phyloP scores from a whole-genome alignment of 768 basidiomycete genomes.

The Clavaria fumosa region DNA sequence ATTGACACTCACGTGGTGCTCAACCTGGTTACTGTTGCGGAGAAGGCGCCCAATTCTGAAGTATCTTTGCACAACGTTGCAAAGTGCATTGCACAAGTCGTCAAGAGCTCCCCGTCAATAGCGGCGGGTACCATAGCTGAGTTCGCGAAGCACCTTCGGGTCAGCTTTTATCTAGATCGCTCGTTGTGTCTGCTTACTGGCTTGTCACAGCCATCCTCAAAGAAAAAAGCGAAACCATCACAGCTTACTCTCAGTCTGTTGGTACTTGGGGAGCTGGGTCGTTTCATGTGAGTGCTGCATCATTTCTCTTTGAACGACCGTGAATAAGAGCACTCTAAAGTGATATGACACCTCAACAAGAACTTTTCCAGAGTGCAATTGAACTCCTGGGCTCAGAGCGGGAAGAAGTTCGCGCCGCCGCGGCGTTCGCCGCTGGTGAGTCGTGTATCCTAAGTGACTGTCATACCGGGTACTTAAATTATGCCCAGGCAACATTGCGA shows the following conservation, averaged over 20 bases:
- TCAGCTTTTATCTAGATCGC: constrained; percentile 15
- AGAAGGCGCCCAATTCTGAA: constrained; percentile 47
- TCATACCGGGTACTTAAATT: not conserved
- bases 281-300: constrained; percentile 62
- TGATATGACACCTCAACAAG: constrained; percentile 70
- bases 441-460: not conserved
- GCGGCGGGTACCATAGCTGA: constrained; percentile 76
- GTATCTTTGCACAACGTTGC: constrained; percentile 59
- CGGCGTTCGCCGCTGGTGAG: constrained; percentile 82
- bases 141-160: constrained; percentile 72
- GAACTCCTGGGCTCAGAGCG: constrained; percentile 61
- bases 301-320: not conserved
- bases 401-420: constrained; percentile 80
- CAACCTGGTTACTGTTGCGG: constrained; percentile 47
- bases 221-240: constrained; percentile 47
- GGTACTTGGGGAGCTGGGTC: constrained; percentile 85
- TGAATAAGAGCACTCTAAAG: constrained; percentile 2
- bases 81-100: constrained; percentile 72
- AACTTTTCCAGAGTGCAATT: constrained; percentile 64
- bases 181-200: not conserved
- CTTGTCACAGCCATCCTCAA: constrained; percentile 30
- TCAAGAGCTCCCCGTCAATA: constrained; percentile 49
- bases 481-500: constrained; percentile 74
- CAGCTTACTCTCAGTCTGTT: constrained; percentile 72
- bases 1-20: constrained; percentile 74